Conservation (phyloP, 805 yeast genomes). For the Wickerhamomyces pijperi region DNA sequence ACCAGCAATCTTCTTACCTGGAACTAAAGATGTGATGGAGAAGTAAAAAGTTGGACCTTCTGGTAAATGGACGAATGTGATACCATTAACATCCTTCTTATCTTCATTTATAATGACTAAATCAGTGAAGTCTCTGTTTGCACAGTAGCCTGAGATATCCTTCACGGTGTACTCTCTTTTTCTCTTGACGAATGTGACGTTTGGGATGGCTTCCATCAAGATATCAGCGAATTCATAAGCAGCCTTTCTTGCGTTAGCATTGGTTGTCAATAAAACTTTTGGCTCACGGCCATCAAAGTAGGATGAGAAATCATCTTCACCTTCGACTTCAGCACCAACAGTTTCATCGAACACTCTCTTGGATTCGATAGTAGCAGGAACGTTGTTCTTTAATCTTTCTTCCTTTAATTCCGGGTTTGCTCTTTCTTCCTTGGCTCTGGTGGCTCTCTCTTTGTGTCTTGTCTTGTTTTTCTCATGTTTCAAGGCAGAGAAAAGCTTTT, state of each 20-base stretch:
- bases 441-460: constrained; percentile 66
- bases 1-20: constrained; percentile 66
- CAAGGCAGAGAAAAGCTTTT: constrained; percentile 60
- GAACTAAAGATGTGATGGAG: constrained; percentile 64
- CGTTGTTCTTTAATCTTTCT: constrained; percentile 45
- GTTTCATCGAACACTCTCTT: constrained; percentile 19
- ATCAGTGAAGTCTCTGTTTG: constrained; percentile 79
- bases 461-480: constrained; percentile 67
- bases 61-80: constrained; percentile 89
- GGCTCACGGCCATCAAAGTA: constrained; percentile 34
- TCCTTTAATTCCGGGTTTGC: constrained; percentile 73
- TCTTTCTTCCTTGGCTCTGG: constrained; percentile 80
- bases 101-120: constrained; percentile 87
- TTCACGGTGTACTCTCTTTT: constrained; percentile 74
- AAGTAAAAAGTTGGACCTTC: constrained; percentile 94
- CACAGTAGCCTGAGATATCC: constrained; percentile 77
- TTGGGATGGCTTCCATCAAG: constrained; percentile 75
- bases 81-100: constrained; percentile 82
- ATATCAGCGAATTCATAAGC: constrained; percentile 89
- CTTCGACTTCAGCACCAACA: constrained; percentile 17
- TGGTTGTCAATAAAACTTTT: constrained; percentile 83
- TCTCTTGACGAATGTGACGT: constrained; percentile 77
- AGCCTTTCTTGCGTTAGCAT: constrained; percentile 69
- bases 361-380: constrained; percentile 19
- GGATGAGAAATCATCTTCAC: constrained; percentile 19